These are phyloP conservation scores for Xylariaceae sp. DNA, from an alignment of 2,329 filamentous ascomycete species.

Conservation along the genomic window DNA sequence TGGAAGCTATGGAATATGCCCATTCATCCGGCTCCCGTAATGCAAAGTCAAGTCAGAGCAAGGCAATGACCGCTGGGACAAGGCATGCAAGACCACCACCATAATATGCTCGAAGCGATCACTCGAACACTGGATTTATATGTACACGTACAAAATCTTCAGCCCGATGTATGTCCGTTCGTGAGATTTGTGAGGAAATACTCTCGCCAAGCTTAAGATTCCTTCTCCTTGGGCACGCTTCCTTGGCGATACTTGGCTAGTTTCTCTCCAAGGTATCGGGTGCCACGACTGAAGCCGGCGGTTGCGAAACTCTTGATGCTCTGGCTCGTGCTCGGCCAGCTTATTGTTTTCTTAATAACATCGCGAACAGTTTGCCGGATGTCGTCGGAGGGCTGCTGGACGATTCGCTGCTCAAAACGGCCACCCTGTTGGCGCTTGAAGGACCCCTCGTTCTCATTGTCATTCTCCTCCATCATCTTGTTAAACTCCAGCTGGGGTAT, in stretches of 20 bases:
- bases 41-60: no score
- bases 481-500: conserved; percentile 83
- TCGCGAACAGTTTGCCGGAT: conserved; percentile 67
- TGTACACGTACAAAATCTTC: no score
- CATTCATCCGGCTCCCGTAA: no score
- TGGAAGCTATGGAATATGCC: no score
- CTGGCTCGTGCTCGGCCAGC: conserved; percentile 88
- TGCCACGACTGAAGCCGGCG: conserved; percentile 64
- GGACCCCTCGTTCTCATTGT: conserved; percentile 63
- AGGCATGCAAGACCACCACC: no score
- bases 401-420: conserved; percentile 82
- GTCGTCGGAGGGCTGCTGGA: conserved; percentile 59
- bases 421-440: conserved; percentile 75
- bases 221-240: background rate
- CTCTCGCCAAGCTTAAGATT: background rate
- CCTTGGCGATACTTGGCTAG: conserved; percentile 58
- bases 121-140: no score
- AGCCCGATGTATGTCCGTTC: no score
- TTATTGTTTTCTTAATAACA: conserved; percentile 82
- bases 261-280: conserved; percentile 82
- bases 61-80: no score
- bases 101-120: no score
- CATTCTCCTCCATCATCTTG: conserved; percentile 73
- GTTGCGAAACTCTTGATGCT: conserved; percentile 81
- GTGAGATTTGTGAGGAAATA: no score